A percentile compares a stretch with the other conserved stretches of the same genome.
These are phyloP conservation scores for Volvox carteri DNA, from an alignment of 163 green algal species.

Conservation along the genomic window DNA sequence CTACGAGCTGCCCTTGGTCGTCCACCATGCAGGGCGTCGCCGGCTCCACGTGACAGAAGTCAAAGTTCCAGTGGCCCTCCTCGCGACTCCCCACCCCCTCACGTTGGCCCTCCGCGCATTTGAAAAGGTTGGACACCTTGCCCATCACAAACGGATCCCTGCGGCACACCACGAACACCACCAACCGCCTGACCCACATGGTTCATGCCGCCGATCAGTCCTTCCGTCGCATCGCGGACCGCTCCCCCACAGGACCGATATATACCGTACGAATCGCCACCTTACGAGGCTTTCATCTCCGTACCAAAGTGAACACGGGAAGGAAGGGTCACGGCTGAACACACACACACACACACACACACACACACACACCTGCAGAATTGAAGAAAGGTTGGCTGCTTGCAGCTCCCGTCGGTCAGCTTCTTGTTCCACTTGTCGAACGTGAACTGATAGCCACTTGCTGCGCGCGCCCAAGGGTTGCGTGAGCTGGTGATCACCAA, in stretches of 20 bases:
- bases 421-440: conserved; percentile 14
- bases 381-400: conserved; percentile 30
- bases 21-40: conserved; percentile 33
- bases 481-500: conserved; percentile 26
- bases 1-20: conserved; percentile 4
- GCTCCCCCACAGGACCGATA: too few species aligned
- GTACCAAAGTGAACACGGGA: too few species aligned
- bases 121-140: conserved; percentile 45
- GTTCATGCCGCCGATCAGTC: too few species aligned
- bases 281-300: too few species aligned
- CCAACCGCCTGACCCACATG: too few species aligned
- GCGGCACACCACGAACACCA: too few species aligned
- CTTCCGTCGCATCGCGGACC: too few species aligned
- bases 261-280: too few species aligned
- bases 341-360: neutral
- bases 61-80: conserved; percentile 50
- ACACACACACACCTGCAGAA: conserved; percentile 31
- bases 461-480: conserved; percentile 48
- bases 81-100: conserved; percentile 13
- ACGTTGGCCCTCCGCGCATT: neutral
- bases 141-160: conserved; percentile 52
- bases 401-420: neutral
- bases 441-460: conserved; percentile 50
- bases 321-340: too few species aligned
- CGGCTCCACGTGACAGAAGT: conserved; percentile 55